These are phyloP conservation scores for Drosera spatulata DNA, from an alignment of 179 eudicot genomes.

Conservation along the genomic window DNA sequence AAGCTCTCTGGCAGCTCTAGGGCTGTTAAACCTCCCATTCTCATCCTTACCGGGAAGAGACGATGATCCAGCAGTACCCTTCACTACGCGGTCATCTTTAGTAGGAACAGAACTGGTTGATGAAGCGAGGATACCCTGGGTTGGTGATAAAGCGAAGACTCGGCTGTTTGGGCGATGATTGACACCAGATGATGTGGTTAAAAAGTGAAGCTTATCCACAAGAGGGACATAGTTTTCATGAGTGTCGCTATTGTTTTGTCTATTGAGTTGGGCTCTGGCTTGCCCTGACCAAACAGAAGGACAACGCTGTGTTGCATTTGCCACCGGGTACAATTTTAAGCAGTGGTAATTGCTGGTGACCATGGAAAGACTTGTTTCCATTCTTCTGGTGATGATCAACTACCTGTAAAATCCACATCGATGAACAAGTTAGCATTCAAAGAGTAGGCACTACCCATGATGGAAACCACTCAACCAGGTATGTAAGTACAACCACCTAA, in stretches of 20 bases:
- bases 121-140: background rate
- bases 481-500: too few relatives aligned
- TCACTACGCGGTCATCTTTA: background rate
- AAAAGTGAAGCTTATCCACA: background rate
- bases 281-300: background rate
- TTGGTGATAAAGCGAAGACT: background rate
- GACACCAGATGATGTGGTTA: background rate
- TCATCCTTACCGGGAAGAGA: slow-evolving; percentile 53
- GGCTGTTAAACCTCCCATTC: slow-evolving; percentile 84
- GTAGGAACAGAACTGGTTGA: background rate
- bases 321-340: background rate
- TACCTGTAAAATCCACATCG: background rate
- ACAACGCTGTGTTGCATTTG: background rate
- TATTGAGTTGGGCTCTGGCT: background rate
- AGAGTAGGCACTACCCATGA: too few relatives aligned
- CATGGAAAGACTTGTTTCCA: background rate
- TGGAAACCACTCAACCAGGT: too few relatives aligned
- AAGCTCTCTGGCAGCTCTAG: slow-evolving; percentile 89
- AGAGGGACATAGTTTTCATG: background rate
- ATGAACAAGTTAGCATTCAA: background rate
- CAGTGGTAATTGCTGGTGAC: background rate
- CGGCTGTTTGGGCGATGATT: background rate
- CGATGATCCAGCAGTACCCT: background rate
- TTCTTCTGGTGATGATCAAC: background rate
- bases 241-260: background rate